These are phyloP conservation scores for Aspergillus wentii DNA, from an alignment of 495 filamentous ascomycete species.

Conservation along the genomic window DNA sequence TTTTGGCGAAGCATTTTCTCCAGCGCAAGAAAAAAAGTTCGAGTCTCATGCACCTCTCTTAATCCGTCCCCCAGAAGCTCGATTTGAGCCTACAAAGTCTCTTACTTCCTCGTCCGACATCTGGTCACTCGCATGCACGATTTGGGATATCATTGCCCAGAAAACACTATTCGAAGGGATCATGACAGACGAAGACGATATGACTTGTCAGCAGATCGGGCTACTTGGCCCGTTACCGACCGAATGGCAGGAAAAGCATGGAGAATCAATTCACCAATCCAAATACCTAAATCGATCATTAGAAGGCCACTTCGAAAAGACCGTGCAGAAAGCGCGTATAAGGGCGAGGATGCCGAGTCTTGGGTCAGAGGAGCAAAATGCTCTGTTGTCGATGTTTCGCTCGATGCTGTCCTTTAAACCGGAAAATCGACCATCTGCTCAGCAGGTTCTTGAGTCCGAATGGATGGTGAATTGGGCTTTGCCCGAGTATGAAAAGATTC, in stretches of 20 bases:
- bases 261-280: slow-evolving; percentile 13
- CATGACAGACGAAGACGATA: slow-evolving; percentile 21
- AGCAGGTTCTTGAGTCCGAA: slow-evolving; percentile 27
- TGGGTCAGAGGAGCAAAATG: slow-evolving; percentile 22
- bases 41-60: slow-evolving; percentile 24
- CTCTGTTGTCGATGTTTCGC: slow-evolving; percentile 28
- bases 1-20: slow-evolving; percentile 34
- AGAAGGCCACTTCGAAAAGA: slow-evolving; percentile 22
- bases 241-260: slow-evolving; percentile 22
- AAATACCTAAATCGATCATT: slow-evolving; percentile 18
- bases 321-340: slow-evolving; percentile 19
- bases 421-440: slow-evolving; percentile 23
- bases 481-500: slow-evolving; percentile 27
- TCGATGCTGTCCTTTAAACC: slow-evolving; percentile 39
- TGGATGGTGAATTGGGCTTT: slow-evolving; percentile 41
- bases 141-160: slow-evolving; percentile 22
- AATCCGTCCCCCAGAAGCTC: slow-evolving; percentile 23
- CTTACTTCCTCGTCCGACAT: slow-evolving; percentile 32
- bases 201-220: slow-evolving; percentile 32
- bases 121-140: slow-evolving; percentile 31
- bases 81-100: slow-evolving; percentile 22
- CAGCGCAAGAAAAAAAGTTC: slow-evolving; percentile 17
- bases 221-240: slow-evolving; percentile 23
- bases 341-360: slow-evolving; percentile 11
- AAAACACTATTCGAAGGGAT: slow-evolving; percentile 15